Evolutionary conservation across 768 basidiomycete genomes (phyloP), one percentile per base, ranked within the genome.

Genomic region (Lentinula edodes): DNA sequence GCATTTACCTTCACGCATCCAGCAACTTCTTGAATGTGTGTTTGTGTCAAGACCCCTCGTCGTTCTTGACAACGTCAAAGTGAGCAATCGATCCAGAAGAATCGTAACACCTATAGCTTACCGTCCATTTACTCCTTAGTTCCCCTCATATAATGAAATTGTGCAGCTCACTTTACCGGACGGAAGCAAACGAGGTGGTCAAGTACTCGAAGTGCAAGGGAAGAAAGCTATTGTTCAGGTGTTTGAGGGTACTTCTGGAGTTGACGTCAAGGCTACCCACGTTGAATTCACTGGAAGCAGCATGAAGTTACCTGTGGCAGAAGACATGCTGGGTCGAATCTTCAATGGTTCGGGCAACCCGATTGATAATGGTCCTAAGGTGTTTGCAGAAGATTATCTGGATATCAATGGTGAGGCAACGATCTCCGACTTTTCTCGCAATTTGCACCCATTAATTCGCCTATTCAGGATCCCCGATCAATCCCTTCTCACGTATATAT

Each of bases 191-290:
- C 90, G 97, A 66, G 95, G 95, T 16, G 97, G 97, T 34, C 97
- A 98, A 75, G 96, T 98, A 10, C 86, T 99, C 53, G 97, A 99
- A 74, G 95, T 99, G 43, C 90, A 93, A 71, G 97, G 97, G 59
- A 97, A 95, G 82, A 98, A 98, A 72, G 97, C 97, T 45, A 94
- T 99, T 69, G 96, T 99, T 18, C 97, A 99, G 73, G 96, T 99
- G 63, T 99, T 99, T 68, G 97, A 99, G 74, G 97, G 97, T 56
- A 99, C 97, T 2, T 85, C 95, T 9, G 97, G 97, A 39, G 90
- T 98, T 48, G 97, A 99, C 73, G 97, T 98, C 68, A 96, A 95
- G 73, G 84, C 91, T 13, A 99, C 97, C 2, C 94, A 95, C 71
- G 95, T 98, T 72, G 93, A 97, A 71, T 98, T 99, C 74, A 95